Base-by-base conservation (phyloP, 805 yeast genomes). In the Wickerhamiella domercqiae region DNA sequence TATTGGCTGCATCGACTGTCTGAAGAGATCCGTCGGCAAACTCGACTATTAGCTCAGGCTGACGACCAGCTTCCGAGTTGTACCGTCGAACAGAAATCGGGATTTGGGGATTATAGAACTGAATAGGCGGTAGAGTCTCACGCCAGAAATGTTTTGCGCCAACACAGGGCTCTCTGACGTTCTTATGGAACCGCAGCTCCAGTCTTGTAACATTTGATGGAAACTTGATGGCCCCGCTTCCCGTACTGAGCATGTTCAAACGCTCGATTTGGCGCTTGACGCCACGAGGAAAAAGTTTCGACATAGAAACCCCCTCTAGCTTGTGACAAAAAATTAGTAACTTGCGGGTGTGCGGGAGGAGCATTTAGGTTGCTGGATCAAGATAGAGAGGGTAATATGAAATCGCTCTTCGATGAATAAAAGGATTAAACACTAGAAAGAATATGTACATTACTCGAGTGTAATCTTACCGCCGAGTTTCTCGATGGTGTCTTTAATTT, bases 401-500 rank as follows among this genome's bases (percentile, higher is more conserved):
- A n/a, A n/a, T n/a, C n/a, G n/a, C n/a, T n/a, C n/a, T n/a, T n/a
- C n/a, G n/a, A n/a, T n/a, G n/a, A n/a, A n/a, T n/a, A n/a, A n/a
- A n/a, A n/a, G n/a, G n/a, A n/a, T n/a, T n/a, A n/a, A n/a, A n/a
- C n/a, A n/a, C n/a, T n/a, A n/a, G n/a, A 41, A 38, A 25, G 34
- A 24, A 14, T 29, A 7, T 7, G 15, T 7, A 29, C 17, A 25
- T 62, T 75, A 90, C 68, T 90, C 99, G 58, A 90, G 67, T 41
- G 73, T 50, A 54, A 90, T 71, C 71, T 90, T 90, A 47, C 94
- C 98, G 60, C 98, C 98, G 52, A 87, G 71, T 38, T 74, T 90
- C 67, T 90, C 98, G 56, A 90, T 70, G 45, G 93, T 75, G 43
- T 80, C 68, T 69, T 90, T 87, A 59, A 90, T 78, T 71, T 86